A percentile compares a stretch with the other conserved stretches of the same genome.
These are phyloP conservation scores for Botrytis deweyae DNA, from an alignment of 2,329 filamentous ascomycete genomes.

Conservation along the genomic window DNA sequence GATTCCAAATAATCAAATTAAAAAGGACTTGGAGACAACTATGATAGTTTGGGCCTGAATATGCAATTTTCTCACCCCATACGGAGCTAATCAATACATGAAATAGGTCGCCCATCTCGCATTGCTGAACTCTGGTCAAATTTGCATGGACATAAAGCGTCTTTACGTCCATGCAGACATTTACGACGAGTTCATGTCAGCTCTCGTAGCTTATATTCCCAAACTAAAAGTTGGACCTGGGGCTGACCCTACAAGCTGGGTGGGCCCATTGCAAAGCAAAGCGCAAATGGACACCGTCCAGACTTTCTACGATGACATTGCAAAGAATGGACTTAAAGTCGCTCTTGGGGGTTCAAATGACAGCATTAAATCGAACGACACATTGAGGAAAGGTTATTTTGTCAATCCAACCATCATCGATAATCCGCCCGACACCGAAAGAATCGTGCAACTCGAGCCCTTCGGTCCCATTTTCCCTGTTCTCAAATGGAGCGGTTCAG, in stretches of 20 bases:
- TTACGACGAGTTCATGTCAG: slow-evolving; percentile 48
- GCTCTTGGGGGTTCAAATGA: slow-evolving; percentile 42
- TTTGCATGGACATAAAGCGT: slow-evolving; percentile 56
- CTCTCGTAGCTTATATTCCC: slow-evolving; percentile 47
- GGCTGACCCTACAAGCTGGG: slow-evolving; percentile 40
- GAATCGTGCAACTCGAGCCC: slow-evolving; percentile 57
- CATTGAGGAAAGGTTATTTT: slow-evolving; percentile 49
- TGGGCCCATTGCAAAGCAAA: slow-evolving; percentile 60
- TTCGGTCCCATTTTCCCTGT: slow-evolving; percentile 45
- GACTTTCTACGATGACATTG: slow-evolving; percentile 53
- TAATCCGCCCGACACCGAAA: slow-evolving; percentile 54
- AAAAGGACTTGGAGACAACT: neutral
- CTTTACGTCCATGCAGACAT: slow-evolving; percentile 60
- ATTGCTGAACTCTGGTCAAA: slow-evolving; percentile 51
- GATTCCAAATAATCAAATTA: neutral
- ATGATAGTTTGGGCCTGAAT: no score
- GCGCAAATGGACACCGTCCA: slow-evolving; percentile 58
- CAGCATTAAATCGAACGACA: neutral
- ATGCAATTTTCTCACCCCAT: neutral
- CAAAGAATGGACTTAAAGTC: slow-evolving; percentile 51
- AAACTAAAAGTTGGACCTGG: slow-evolving; percentile 44
- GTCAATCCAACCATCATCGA: slow-evolving; percentile 58
- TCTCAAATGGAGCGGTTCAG: slow-evolving; percentile 9
- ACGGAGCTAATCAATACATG: neutral
- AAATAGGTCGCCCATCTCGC: slow-evolving; percentile 45